Base-by-base conservation (phyloP, 2,329 filamentous ascomycete species). In the Dactylellina haptotyla region DNA sequence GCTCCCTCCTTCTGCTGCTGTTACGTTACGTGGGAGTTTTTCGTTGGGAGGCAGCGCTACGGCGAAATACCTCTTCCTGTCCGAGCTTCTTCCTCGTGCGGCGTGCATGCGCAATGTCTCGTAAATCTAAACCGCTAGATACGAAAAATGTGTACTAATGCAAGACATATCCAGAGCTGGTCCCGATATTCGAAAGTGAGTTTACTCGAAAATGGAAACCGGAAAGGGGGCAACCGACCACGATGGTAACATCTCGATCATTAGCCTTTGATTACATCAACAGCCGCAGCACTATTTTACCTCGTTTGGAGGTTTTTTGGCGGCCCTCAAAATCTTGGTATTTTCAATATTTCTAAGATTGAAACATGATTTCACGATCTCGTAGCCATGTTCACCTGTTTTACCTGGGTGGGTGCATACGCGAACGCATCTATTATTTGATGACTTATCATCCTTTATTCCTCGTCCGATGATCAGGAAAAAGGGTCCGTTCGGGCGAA, bases 401-500 rank as follows among this genome's bases (percentile, higher is more conserved):
- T n/a, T 3, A 12, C 26, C 30, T n/a, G 58, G 51, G 50, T 26
- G 48, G 59, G 23, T 43, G 46, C 30, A 25, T 23, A 54, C 30
- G 30, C 50, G 59, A 26, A 41, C 34, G 37, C 20, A 32, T 39
- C 37, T 41, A 65, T 72, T 72, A 37, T 59, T 46, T 65, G 67
- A 72, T 72, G 67, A 65, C 67, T 65, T 72, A 72, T 72, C 67
- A 70, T 25, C 14, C 16, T 12, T 6, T 41, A 23, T 46, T 12
- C 9, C 53, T 67, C 45, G 32, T 71, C 51, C 67, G 45, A 65
- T 39, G 37, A 34, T 62, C 8, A n/a, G 16, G 30, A 67, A 58
- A 56, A 61, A 58, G n/a, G 16, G 28, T 57, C 61, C 61, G 48
- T 12, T 65, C 26, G 34, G 20, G 23, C 5, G 23, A 37, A 16